A percentile compares a stretch with the other conserved stretches of the same genome.
Evolutionary conservation across 345 rosid genomes (phyloP).

Genomic region (Salix suchowensis): DNA sequence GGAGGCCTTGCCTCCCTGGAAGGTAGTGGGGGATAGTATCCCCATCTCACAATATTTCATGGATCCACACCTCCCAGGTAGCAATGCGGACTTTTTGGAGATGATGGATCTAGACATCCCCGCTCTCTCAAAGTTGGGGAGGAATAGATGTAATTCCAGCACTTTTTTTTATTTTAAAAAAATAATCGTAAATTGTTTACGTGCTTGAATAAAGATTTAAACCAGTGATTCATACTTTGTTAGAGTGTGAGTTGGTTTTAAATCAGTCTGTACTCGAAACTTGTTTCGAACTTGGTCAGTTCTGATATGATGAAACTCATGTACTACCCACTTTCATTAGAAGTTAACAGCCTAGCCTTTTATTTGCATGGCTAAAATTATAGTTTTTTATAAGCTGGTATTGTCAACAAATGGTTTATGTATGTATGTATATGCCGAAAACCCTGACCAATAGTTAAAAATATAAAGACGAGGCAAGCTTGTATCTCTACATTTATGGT

Average conservation of each 20-base stretch:
- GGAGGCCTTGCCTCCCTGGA: constrained; percentile 14
- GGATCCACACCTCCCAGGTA: background rate
- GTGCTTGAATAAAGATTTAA: background rate
- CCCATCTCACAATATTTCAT: background rate
- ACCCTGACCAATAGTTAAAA: too few species aligned
- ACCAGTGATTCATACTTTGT: background rate
- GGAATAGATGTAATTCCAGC: background rate
- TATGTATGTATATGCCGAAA: too few species aligned
- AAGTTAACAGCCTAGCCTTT: background rate
- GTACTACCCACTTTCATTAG: background rate
- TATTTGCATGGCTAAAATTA: background rate
- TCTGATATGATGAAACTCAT: background rate
- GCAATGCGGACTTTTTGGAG: constrained; percentile 17
- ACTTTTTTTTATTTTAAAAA: background rate
- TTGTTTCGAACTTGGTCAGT: background rate
- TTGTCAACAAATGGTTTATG: too few species aligned
- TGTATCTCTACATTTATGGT: too few species aligned
- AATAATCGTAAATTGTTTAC: background rate
- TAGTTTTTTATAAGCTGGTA: too few species aligned
- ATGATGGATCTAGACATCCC: constrained; percentile 27
- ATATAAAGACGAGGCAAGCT: too few species aligned
- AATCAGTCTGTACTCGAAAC: background rate
- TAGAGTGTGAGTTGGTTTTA: background rate
- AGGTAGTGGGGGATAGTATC: background rate
- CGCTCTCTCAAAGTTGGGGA: background rate